These are phyloP conservation scores for Schizonepeta tenuifolia DNA, from an alignment of 257 asterid species.

Conservation along the genomic window DNA sequence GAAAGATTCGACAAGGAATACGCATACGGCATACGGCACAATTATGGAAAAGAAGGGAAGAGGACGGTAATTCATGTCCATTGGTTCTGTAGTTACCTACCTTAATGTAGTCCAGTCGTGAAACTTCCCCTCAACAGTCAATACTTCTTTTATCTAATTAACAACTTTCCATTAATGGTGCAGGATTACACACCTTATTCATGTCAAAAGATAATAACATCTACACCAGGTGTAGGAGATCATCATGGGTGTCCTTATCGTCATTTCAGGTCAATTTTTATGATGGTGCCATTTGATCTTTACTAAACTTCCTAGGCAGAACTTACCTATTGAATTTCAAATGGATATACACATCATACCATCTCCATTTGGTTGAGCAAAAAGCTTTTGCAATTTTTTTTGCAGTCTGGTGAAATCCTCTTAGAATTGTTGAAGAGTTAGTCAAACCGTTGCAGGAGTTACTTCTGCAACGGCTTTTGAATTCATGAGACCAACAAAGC, in stretches of 20 bases:
- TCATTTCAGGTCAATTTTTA: constrained; percentile 80
- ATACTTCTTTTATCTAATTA: too few relatives aligned
- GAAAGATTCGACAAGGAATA: constrained; percentile 97
- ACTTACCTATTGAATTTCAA: constrained; percentile 16
- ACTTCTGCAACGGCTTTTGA: constrained; percentile 11
- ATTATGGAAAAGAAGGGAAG: constrained; percentile 98
- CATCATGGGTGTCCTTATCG: constrained; percentile 98
- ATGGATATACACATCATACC: neutral
- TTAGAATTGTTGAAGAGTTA: neutral
- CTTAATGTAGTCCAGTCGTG: too few relatives aligned
- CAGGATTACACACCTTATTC: constrained; percentile 98
- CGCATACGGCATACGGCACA: constrained; percentile 88
- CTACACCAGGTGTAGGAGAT: constrained; percentile 93
- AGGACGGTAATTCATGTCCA: constrained; percentile 66
- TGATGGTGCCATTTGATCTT: constrained; percentile 20
- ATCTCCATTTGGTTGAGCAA: constrained; percentile 23
- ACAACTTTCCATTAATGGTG: constrained; percentile 46
- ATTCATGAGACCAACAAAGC: neutral
- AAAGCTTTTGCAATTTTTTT: neutral
- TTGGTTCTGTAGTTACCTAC: constrained; percentile 24
- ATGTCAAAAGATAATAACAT: constrained; percentile 83
- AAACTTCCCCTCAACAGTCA: too few relatives aligned
- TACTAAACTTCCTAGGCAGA: constrained; percentile 17
- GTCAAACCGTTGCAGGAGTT: constrained; percentile 3
- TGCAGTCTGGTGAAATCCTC: constrained; percentile 5